Evolutionary conservation across 1,284 basidiomycete genomes (phyloP).

Genomic region (Blastosporella zonata): DNA sequence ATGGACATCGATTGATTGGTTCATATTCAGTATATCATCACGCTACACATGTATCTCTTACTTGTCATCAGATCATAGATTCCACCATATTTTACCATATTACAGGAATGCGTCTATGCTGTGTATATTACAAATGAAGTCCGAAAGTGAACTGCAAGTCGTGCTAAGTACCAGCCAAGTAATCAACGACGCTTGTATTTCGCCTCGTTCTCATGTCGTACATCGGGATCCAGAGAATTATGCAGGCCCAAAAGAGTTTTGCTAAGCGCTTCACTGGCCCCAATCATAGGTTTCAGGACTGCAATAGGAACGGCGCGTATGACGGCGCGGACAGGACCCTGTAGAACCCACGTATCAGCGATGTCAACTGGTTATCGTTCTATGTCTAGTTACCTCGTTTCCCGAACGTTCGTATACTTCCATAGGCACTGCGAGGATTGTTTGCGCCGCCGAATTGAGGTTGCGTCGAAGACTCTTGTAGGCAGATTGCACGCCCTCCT

Average conservation of each 20-base stretch:
- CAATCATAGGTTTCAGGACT: constrained; percentile 94
- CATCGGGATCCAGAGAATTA: constrained; percentile 83
- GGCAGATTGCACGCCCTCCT: constrained; percentile 87
- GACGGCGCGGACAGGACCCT: constrained; percentile 91
- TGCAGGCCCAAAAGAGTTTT: constrained; percentile 93
- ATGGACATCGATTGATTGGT: constrained; percentile 71
- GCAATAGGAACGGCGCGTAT: constrained; percentile 96
- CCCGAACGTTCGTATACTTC: constrained; percentile 94
- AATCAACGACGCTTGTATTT: constrained; percentile 80
- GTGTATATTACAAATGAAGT: constrained; percentile 18
- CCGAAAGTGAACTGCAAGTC: neutral
- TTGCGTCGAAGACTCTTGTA: constrained; percentile 85
- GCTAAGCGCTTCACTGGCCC: constrained; percentile 92
- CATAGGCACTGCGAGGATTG: constrained; percentile 98
- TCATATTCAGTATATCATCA: neutral
- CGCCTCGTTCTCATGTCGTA: constrained; percentile 76
- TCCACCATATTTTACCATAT: constrained; percentile 4
- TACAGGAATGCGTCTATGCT: constrained; percentile 13
- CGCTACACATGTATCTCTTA: neutral
- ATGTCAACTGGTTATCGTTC: neutral
- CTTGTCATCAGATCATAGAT: constrained; percentile 5
- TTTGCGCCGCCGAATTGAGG: constrained; percentile 92
- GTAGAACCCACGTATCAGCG: constrained; percentile 8
- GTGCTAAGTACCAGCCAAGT: neutral
- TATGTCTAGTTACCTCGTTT: constrained; percentile 62